These are phyloP conservation scores for Blastomyces emzantsi DNA, from an alignment of 2,329 filamentous ascomycete species.

Conservation along the genomic window DNA sequence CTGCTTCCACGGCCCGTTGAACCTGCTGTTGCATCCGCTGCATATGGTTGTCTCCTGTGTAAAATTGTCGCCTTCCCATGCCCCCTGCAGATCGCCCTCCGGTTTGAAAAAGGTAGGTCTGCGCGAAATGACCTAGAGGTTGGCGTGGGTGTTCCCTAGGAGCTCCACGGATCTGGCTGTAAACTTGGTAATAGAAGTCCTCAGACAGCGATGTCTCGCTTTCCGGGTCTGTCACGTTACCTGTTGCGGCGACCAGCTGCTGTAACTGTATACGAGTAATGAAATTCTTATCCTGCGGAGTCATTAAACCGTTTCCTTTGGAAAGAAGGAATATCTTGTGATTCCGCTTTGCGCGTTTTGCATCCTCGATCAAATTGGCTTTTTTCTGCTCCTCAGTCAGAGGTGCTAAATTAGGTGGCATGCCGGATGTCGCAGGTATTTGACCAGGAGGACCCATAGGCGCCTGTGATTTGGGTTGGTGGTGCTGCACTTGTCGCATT, in stretches of 20 bases:
- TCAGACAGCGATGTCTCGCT: slow-evolving; percentile 75
- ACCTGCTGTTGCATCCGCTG: slow-evolving; percentile 99
- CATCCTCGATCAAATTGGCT: slow-evolving; percentile 79
- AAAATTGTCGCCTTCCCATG: slow-evolving; percentile 59
- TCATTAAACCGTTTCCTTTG: slow-evolving; percentile 96
- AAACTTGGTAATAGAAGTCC: slow-evolving; percentile 98
- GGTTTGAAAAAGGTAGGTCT: slow-evolving; percentile 95
- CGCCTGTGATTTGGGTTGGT: slow-evolving; percentile 31
- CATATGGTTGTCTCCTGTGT: slow-evolving; percentile 91
- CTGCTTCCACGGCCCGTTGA: slow-evolving; percentile 90
- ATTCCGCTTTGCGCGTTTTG: slow-evolving; percentile 90
- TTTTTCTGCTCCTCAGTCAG: slow-evolving; percentile 77
- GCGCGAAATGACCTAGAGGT: slow-evolving; percentile 89
- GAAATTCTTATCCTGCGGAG: slow-evolving; percentile 98
- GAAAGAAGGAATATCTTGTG: slow-evolving; percentile 94
- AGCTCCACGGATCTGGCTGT: slow-evolving; percentile 84
- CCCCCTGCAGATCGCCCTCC: slow-evolving; percentile 66
- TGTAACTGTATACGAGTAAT: slow-evolving; percentile 97
- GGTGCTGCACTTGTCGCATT: slow-evolving; percentile 29
- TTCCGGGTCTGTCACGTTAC: slow-evolving; percentile 70
- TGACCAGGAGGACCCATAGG: slow-evolving; percentile 28
- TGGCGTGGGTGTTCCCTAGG: slow-evolving; percentile 87
- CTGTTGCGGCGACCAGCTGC: slow-evolving; percentile 86
- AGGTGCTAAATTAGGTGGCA: slow-evolving; percentile 64
- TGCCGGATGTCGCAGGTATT: slow-evolving; percentile 53